A percentile compares a stretch with the other conserved stretches of the same genome.
phyloP scores from a whole-genome alignment of 306 rosid species.

The Quercus bicolor region DNA sequence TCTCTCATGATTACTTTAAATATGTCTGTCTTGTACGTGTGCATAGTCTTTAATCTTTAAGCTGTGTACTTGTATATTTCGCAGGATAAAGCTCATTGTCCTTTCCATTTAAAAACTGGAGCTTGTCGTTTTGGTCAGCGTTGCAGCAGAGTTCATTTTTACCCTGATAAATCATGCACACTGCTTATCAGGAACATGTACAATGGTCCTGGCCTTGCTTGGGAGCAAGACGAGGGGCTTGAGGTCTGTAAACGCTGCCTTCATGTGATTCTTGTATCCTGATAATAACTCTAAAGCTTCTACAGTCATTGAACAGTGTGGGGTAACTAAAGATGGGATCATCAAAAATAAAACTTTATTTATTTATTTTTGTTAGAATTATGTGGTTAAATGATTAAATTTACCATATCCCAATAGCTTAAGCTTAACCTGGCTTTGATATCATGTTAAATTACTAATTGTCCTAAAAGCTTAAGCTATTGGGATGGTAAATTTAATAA shows the following conservation, averaged over 20 bases:
- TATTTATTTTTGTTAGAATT: background rate
- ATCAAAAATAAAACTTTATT: background rate
- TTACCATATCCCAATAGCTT: too few species aligned
- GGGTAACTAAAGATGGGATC: background rate
- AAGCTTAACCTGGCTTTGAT: too few species aligned
- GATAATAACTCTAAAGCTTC: slow-evolving; percentile 19
- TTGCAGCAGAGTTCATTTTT: slow-evolving; percentile 93
- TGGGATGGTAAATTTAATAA: too few species aligned
- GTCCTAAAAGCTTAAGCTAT: too few species aligned
- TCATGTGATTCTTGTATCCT: slow-evolving; percentile 73
- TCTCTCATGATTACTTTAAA: background rate
- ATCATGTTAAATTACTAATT: too few species aligned
- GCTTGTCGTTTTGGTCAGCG: slow-evolving; percentile 94
- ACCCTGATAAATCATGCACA: slow-evolving; percentile 74
- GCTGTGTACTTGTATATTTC: slow-evolving; percentile 7
- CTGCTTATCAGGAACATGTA: slow-evolving; percentile 87
- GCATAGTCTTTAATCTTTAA: background rate
- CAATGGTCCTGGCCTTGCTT: slow-evolving; percentile 92
- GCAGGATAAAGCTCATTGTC: slow-evolving; percentile 97
- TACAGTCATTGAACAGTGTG: background rate
- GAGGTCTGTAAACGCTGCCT: slow-evolving; percentile 91
- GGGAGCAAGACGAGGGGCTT: slow-evolving; percentile 97
- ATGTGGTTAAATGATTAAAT: too few species aligned
- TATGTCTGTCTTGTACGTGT: background rate
- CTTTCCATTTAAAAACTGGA: slow-evolving; percentile 92